A percentile compares a stretch with the other conserved stretches of the same genome.
Conservation (phyloP, 768 basidiomycete genomes). For the Lanmaoa pseudosensibilis region DNA sequence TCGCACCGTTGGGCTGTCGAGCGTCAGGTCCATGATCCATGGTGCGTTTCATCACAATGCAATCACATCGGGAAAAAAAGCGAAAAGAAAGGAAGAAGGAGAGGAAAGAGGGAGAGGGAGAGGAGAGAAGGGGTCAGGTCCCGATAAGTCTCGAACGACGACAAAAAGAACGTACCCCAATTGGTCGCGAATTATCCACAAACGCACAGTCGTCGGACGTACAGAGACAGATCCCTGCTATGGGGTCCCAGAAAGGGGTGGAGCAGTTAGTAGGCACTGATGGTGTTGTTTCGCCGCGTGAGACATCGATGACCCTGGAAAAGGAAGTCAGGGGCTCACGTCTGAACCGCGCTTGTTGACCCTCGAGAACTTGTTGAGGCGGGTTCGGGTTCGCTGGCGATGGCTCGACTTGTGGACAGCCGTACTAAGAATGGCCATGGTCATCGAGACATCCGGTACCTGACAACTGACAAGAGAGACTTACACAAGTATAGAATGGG, state of each 20-base stretch:
- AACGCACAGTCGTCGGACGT: constrained; percentile 57
- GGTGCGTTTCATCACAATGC: background rate
- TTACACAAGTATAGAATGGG: background rate
- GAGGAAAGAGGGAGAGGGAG: background rate
- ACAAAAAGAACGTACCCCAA: constrained; percentile 48
- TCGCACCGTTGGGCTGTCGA: constrained; percentile 62
- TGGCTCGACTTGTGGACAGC: constrained; percentile 56
- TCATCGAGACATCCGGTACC: background rate
- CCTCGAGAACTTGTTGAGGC: constrained; percentile 45
- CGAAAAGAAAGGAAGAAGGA: too few species aligned
- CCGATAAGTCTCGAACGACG: too few species aligned
- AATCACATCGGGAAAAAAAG: background rate
- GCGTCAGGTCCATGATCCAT: too few species aligned
- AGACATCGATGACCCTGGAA: background rate
- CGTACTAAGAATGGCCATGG: background rate
- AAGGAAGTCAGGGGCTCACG: constrained; percentile 40
- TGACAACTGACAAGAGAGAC: background rate
- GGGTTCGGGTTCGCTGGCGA: constrained; percentile 67
- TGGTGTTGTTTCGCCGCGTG: background rate
- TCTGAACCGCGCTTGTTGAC: constrained; percentile 49
- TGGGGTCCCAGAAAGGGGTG: constrained; percentile 81
- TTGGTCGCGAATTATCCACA: constrained; percentile 58
- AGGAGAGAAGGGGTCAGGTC: background rate
- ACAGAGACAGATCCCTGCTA: constrained; percentile 64
- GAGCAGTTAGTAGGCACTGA: constrained; percentile 72